Conservation (phyloP, 2,329 filamentous ascomycete genomes). For the Pestalotiopsis sp. region DNA sequence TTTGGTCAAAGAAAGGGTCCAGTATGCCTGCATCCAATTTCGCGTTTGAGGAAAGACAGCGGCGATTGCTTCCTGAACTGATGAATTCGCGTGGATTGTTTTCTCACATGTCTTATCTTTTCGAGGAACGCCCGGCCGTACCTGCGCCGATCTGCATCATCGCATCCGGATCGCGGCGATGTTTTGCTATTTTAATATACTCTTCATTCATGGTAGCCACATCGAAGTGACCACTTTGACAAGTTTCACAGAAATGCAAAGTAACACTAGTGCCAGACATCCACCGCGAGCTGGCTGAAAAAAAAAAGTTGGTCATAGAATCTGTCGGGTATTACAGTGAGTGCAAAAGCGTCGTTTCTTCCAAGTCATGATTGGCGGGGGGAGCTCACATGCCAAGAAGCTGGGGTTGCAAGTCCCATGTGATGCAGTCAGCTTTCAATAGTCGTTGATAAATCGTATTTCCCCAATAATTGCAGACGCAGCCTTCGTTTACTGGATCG, state of each 20-base stretch:
- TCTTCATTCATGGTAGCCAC: too few species aligned
- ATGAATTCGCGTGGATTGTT: neutral
- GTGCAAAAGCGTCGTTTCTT: neutral
- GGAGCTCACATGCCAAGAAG: neutral
- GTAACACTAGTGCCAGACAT: too few species aligned
- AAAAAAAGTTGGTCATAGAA: too few species aligned
- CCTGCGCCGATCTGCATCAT: neutral
- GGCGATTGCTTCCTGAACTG: neutral
- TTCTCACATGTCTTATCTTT: constrained; percentile 4
- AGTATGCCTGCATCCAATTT: neutral
- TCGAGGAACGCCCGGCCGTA: neutral
- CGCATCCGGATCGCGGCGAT: neutral
- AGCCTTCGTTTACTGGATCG: neutral
- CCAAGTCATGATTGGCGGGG: neutral
- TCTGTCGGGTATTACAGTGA: too few species aligned
- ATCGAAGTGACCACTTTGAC: too few species aligned
- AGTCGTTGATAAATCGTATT: neutral
- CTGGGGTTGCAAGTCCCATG: neutral
- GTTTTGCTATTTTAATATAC: neutral
- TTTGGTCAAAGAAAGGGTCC: neutral
- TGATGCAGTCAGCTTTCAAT: neutral
- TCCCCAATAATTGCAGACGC: neutral
- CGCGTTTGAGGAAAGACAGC: neutral
- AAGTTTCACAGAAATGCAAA: too few species aligned
- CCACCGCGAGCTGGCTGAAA: too few species aligned